These are phyloP conservation scores for Butyriboletus loyo DNA, from an alignment of 768 basidiomycete species.

Conservation along the genomic window DNA sequence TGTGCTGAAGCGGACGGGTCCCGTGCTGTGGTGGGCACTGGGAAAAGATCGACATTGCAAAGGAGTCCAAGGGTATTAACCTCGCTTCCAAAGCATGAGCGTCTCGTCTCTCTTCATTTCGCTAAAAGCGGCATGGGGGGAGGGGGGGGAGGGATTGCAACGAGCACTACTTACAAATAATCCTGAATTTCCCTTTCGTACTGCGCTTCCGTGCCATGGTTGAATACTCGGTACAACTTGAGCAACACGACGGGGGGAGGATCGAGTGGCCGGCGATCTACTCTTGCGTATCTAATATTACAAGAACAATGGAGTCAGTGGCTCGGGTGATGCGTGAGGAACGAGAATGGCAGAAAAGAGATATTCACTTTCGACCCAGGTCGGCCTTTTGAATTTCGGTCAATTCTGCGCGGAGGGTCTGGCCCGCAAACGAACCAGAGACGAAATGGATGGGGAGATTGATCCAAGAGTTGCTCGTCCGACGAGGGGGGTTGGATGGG, in stretches of 20 bases:
- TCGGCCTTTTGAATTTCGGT: conserved; percentile 65
- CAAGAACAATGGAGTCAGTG: background rate
- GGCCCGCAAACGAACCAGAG: conserved; percentile 60
- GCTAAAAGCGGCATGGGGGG: background rate
- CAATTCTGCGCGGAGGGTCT: conserved; percentile 51
- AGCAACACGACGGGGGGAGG: conserved; percentile 60
- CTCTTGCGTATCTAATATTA: conserved; percentile 48
- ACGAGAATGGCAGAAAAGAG: background rate
- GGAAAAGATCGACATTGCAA: conserved; percentile 77
- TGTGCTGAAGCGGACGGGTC: conserved; percentile 1
- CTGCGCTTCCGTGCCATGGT: conserved; percentile 37
- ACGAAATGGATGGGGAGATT: conserved; percentile 50
- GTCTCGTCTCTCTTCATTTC: background rate
- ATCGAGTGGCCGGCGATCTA: conserved; percentile 65
- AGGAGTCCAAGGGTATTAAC: conserved; percentile 64
- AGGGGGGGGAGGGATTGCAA: background rate
- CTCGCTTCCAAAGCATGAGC: conserved; percentile 40
- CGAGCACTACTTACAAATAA: conserved; percentile 41
- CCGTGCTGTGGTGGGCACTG: conserved; percentile 38
- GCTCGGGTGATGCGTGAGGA: background rate
- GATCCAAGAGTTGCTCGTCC: conserved; percentile 28
- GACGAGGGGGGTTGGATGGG: conserved; percentile 18
- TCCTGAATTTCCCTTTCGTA: conserved; percentile 48
- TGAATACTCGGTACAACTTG: conserved; percentile 46
- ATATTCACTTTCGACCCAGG: conserved; percentile 62